These are phyloP conservation scores for Eucalyptus polybractea DNA, from an alignment of 345 rosid genomes.

Conservation along the genomic window DNA sequence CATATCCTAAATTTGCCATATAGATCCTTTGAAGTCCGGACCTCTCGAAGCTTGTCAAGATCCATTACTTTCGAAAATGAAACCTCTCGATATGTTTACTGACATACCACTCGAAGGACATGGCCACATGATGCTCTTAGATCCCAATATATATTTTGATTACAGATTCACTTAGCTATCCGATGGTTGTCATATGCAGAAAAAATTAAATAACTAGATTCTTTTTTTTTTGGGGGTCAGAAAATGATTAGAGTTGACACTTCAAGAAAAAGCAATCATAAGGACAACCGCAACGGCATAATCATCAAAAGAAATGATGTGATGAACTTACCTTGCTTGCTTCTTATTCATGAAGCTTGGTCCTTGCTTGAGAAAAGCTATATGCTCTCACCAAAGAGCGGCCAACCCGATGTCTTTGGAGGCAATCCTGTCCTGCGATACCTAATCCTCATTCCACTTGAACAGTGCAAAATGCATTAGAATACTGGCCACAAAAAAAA, in stretches of 20 bases:
- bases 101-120: not conserved
- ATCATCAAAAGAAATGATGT: not conserved
- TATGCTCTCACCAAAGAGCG: conserved; percentile 20
- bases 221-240: not conserved
- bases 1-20: not conserved
- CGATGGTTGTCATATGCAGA: not conserved
- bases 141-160: not conserved
- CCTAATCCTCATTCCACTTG: conserved; percentile 7
- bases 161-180: not conserved
- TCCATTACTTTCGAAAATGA: not conserved
- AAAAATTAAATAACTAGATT: not conserved
- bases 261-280: not conserved
- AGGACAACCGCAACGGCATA: not conserved
- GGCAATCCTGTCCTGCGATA: conserved; percentile 17
- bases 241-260: not conserved
- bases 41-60: not conserved
- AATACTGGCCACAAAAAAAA: not conserved
- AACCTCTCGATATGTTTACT: not conserved
- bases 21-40: not conserved
- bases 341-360: conserved; percentile 17
- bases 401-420: conserved; percentile 25
- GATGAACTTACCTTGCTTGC: conserved; percentile 9
- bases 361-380: conserved; percentile 20
- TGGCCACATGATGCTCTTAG: not conserved
- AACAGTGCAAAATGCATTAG: conserved; percentile 5